A percentile compares a stretch with the other conserved stretches of the same genome.
Evolutionary conservation across 345 rosid species (phyloP).

Genomic region (Aquilaria malaccensis): DNA sequence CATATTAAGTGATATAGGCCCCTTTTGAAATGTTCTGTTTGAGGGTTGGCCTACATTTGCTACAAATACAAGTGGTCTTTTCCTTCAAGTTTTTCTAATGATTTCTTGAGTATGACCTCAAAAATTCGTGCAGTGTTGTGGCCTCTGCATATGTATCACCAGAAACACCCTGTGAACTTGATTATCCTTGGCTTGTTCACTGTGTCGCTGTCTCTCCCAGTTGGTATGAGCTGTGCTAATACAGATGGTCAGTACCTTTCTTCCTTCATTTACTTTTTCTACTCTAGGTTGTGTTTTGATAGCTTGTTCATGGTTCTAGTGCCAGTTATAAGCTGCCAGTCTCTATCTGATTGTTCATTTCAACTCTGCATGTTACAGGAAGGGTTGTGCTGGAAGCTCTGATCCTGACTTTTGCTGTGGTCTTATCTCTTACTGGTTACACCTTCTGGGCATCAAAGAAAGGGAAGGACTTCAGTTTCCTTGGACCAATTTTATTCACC

Average conservation of each 20-base stretch:
- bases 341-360: background rate
- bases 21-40: background rate
- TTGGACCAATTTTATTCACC: slow-evolving; percentile 89
- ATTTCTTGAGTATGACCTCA: background rate
- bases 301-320: background rate
- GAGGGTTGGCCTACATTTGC: background rate
- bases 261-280: background rate
- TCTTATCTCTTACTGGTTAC: slow-evolving; percentile 71
- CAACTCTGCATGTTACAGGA: slow-evolving; percentile 40
- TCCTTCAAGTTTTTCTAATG: background rate
- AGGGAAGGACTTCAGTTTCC: slow-evolving; percentile 88
- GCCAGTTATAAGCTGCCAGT: background rate
- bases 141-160: slow-evolving; percentile 89
- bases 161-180: slow-evolving; percentile 87
- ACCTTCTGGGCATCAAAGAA: slow-evolving; percentile 98
- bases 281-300: background rate
- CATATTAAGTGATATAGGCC: no score
- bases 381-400: slow-evolving; percentile 90
- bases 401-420: slow-evolving; percentile 81
- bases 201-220: slow-evolving; percentile 67
- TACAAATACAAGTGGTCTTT: background rate
- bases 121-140: slow-evolving; percentile 61
- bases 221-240: slow-evolving; percentile 86
- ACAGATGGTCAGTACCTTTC: slow-evolving; percentile 52
- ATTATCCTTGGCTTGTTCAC: slow-evolving; percentile 85